phyloP scores from a whole-genome alignment of 306 rosid species.

The Pyrus betulifolia region DNA sequence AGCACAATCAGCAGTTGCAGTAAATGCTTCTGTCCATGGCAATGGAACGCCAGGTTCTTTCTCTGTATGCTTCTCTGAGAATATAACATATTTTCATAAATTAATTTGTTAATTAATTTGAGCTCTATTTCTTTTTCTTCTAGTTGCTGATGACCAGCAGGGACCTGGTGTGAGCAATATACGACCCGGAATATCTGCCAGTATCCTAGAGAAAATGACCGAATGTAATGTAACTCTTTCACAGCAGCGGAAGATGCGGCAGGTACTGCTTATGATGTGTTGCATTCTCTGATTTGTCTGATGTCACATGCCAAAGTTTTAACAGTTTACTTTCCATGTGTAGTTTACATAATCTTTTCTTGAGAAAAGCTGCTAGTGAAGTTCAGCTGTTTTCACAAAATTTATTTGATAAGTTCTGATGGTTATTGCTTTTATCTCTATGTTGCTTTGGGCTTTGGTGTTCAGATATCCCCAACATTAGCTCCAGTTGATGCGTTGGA shows the following conservation, averaged over 20 bases:
- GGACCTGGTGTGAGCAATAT: constrained; percentile 58
- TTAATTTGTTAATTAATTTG: constrained; percentile 2
- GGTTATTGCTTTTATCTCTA: not conserved
- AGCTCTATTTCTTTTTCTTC: constrained; percentile 4
- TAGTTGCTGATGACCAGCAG: constrained; percentile 56
- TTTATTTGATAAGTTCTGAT: not conserved
- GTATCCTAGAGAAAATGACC: constrained; percentile 62
- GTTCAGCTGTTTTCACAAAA: not conserved
- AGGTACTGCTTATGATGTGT: constrained; percentile 36
- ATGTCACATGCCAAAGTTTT: not conserved
- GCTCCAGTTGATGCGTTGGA: constrained; percentile 76
- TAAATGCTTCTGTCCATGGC: constrained; percentile 49
- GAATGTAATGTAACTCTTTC: constrained; percentile 89
- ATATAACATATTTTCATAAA: not conserved
- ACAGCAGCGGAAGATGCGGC: constrained; percentile 80
- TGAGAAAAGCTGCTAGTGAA: not conserved
- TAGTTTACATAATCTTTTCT: not conserved
- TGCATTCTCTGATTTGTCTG: not conserved
- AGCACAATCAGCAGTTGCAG: constrained; percentile 33
- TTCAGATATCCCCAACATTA: constrained; percentile 78
- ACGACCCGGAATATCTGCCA: constrained; percentile 63
- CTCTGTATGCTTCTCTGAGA: not conserved
- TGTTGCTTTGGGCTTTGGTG: constrained; percentile 8
- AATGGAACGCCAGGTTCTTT: constrained; percentile 77
- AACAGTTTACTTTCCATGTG: not conserved